Conservation (phyloP, 2,329 filamentous ascomycete species). For the Colletotrichum sp. region DNA sequence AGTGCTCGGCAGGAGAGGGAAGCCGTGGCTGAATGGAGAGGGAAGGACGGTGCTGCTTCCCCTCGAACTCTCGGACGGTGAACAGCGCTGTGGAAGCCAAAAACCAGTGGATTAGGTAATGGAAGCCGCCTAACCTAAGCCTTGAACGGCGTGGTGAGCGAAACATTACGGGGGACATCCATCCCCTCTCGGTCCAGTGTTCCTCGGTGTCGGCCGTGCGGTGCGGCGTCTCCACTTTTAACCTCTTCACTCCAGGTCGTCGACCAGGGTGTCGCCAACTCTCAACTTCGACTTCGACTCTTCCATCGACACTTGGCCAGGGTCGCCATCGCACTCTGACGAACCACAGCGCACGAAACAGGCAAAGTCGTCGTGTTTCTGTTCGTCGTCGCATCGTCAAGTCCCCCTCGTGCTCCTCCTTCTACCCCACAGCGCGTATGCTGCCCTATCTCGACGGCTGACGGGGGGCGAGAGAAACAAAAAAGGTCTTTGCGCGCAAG, state of each 20-base stretch:
- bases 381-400: neutral
- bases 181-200: neutral
- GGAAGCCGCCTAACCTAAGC: neutral
- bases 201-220: slow-evolving; percentile 4
- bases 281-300: slow-evolving; percentile 6
- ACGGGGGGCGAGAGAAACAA: neutral
- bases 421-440: neutral
- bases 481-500: neutral
- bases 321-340: slow-evolving; percentile 4
- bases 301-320: neutral
- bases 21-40: neutral
- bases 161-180: neutral
- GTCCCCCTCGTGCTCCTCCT: neutral
- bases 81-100: neutral
- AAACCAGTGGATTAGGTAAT: neutral
- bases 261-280: neutral
- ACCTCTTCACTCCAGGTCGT: neutral
- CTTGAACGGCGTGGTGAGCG: neutral
- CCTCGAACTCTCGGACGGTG: neutral
- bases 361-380: neutral
- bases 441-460: neutral
- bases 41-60: neutral
- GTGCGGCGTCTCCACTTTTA: slow-evolving; percentile 5
- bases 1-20: neutral
- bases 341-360: neutral